Conservation (phyloP, 1,284 basidiomycete genomes). For the Rhodotorula sp. region DNA sequence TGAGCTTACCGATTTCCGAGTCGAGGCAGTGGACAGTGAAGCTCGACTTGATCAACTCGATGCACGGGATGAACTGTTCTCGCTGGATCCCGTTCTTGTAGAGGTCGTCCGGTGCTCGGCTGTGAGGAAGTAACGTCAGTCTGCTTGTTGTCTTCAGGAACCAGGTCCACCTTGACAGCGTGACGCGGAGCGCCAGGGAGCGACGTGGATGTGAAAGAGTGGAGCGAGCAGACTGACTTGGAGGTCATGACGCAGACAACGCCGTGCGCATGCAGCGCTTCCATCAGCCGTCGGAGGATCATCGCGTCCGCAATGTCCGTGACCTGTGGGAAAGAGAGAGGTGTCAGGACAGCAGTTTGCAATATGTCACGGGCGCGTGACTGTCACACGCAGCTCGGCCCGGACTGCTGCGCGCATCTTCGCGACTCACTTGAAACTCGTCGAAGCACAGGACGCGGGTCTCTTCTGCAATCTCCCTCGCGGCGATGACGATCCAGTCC, state of each 20-base stretch:
- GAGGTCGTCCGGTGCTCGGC: constrained; percentile 92
- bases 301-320: constrained; percentile 99
- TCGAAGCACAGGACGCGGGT: constrained; percentile 91
- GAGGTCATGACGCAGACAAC: constrained; percentile 95
- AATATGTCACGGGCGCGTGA: too few species aligned
- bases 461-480: constrained; percentile 80
- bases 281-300: constrained; percentile 87
- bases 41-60: constrained; percentile 82
- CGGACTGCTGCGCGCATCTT: constrained; percentile 83
- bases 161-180: too few species aligned
- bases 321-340: constrained; percentile 57
- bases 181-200: too few species aligned
- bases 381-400: too few species aligned
- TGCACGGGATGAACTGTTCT: constrained; percentile 92
- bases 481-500: constrained; percentile 85
- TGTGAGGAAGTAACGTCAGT: constrained; percentile 47
- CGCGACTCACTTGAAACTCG: constrained; percentile 87
- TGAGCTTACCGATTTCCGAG: constrained; percentile 76
- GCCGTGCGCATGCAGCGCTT: constrained; percentile 78
- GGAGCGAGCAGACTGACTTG: constrained; percentile 63
- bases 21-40: constrained; percentile 88
- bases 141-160: too few species aligned
- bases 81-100: constrained; percentile 99
- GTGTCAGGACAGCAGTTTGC: constrained; percentile 52
- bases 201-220: not conserved